Conservation (phyloP, 2,329 filamentous ascomycete genomes). For the Sordariomycetes sp. region DNA sequence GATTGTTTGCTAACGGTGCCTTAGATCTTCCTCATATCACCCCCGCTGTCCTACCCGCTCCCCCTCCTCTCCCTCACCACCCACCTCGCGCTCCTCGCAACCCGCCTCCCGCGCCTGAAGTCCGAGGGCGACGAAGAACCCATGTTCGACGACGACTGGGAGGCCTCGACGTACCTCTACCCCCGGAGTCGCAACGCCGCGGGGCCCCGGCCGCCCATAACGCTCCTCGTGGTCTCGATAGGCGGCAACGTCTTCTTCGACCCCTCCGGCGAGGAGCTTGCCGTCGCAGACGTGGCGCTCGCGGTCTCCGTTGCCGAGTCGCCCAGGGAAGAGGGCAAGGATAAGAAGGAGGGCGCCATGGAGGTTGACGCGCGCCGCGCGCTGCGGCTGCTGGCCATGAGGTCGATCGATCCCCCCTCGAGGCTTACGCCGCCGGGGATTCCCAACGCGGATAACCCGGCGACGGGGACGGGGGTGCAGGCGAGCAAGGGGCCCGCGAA, state of each 20-base stretch:
- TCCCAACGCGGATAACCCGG: slow-evolving; percentile 50
- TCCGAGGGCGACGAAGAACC: slow-evolving; percentile 93
- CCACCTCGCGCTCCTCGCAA: slow-evolving; percentile 83
- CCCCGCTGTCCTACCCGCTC: slow-evolving; percentile 83
- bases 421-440: slow-evolving; percentile 62
- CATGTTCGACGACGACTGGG: slow-evolving; percentile 97
- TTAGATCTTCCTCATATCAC: slow-evolving; percentile 86
- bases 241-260: slow-evolving; percentile 90
- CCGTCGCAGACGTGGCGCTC: slow-evolving; percentile 80
- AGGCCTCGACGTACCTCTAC: slow-evolving; percentile 69
- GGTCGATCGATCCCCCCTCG: slow-evolving; percentile 66
- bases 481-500: slow-evolving; percentile 31
- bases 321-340: slow-evolving; percentile 9
- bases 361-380: slow-evolving; percentile 30
- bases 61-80: slow-evolving; percentile 87
- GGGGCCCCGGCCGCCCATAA: slow-evolving; percentile 63
- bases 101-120: slow-evolving; percentile 72
- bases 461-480: slow-evolving; percentile 29
- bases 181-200: slow-evolving; percentile 29
- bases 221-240: slow-evolving; percentile 79
- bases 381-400: slow-evolving; percentile 55
- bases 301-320: slow-evolving; percentile 66
- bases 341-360: slow-evolving; percentile 18
- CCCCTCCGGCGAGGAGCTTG: slow-evolving; percentile 80
- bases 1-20: background rate